Evolutionary conservation across 2,329 filamentous ascomycete species (phyloP).

Genomic region (Nemania abortiva): DNA sequence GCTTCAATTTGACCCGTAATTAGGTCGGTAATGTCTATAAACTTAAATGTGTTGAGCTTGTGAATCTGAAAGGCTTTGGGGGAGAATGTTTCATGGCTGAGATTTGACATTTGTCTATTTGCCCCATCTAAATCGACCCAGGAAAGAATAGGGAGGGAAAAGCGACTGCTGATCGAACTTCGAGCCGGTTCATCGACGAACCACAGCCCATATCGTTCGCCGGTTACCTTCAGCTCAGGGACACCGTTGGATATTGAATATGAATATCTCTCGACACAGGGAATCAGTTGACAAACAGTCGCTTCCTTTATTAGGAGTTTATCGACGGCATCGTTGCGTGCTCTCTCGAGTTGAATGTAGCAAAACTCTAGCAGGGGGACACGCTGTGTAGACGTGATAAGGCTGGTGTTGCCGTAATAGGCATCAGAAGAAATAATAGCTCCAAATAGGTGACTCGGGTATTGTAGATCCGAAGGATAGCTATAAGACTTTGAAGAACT

Average conservation of each 20-base stretch:
- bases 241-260: constrained; percentile 16
- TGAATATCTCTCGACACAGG: constrained; percentile 30
- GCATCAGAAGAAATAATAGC: not conserved
- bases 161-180: too few species aligned
- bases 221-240: not conserved
- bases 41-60: not conserved
- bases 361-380: constrained; percentile 11
- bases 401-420: not conserved
- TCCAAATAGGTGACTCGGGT: not conserved
- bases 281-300: constrained; percentile 18
- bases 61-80: not conserved
- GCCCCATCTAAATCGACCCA: constrained; percentile 4
- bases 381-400: not conserved
- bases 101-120: too few species aligned
- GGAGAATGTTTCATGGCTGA: not conserved
- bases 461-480: not conserved
- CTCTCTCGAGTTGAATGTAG: constrained; percentile 12
- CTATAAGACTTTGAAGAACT: not conserved
- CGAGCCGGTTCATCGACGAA: constrained; percentile 7
- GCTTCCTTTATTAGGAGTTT: constrained; percentile 5
- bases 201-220: constrained; percentile 24
- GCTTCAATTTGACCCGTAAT: not conserved
- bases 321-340: not conserved
- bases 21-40: not conserved
- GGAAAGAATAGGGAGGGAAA: not conserved